These are phyloP conservation scores for Ophiocordyceps robertsii DNA, from an alignment of 2,329 filamentous ascomycete genomes.

Conservation along the genomic window DNA sequence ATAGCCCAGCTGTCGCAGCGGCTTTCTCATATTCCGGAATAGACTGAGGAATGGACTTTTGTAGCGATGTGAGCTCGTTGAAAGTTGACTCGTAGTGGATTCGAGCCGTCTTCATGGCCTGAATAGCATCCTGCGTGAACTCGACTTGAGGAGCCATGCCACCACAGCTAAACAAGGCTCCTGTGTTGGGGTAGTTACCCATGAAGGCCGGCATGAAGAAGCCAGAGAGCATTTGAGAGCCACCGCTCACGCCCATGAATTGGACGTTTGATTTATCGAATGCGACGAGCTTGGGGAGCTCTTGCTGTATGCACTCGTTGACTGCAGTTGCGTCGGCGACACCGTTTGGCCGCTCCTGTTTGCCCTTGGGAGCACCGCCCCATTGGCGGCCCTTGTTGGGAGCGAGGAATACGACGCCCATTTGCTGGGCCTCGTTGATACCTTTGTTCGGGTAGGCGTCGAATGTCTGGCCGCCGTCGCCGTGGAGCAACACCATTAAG, in stretches of 20 bases:
- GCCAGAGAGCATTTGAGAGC: conserved; percentile 36
- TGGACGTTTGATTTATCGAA: conserved; percentile 38
- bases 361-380: conserved; percentile 33
- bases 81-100: conserved; percentile 45
- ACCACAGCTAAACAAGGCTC: conserved; percentile 43
- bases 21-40: conserved; percentile 37
- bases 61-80: conserved; percentile 33
- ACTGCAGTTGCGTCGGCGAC: conserved; percentile 42
- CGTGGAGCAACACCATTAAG: not conserved
- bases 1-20: conserved; percentile 28
- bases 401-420: conserved; percentile 39
- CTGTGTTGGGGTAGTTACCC: conserved; percentile 32
- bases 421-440: conserved; percentile 31
- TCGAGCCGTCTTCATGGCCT: conserved; percentile 28
- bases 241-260: conserved; percentile 45
- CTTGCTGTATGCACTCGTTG: conserved; percentile 32
- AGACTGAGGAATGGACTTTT: conserved; percentile 34
- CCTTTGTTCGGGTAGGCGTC: conserved; percentile 26
- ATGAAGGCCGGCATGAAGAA: conserved; percentile 46
- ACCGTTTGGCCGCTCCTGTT: conserved; percentile 39
- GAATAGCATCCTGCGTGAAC: conserved; percentile 25
- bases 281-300: conserved; percentile 37
- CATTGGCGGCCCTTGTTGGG: conserved; percentile 43
- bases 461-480: not conserved
- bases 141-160: conserved; percentile 37